Percentiles rank a stretch among this genome's conserved stretches.
Evolutionary conservation across 2,329 filamentous ascomycete genomes (phyloP).

Genomic region (Biscogniauxia sp.): DNA sequence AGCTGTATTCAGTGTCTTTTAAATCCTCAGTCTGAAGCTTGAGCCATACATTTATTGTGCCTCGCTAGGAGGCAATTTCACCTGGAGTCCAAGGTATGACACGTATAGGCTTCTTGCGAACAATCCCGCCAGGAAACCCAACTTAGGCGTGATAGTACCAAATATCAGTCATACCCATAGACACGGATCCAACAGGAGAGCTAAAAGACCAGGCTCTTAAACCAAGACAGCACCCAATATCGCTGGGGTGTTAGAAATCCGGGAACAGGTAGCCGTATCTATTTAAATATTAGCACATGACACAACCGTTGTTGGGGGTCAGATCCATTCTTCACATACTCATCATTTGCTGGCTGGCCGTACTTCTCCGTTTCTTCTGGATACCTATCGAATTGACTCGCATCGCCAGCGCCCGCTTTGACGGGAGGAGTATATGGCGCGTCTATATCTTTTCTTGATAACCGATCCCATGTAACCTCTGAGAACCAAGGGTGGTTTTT

Average conservation of each 20-base stretch:
- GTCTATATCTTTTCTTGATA: constrained; percentile 95
- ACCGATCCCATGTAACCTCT: constrained; percentile 95
- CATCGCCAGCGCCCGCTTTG: constrained; percentile 88
- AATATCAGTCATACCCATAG: background rate
- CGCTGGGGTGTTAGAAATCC: constrained; percentile 58
- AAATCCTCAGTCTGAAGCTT: background rate
- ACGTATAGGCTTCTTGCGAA: background rate
- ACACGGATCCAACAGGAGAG: background rate
- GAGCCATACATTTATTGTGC: background rate
- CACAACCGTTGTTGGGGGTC: constrained; percentile 2
- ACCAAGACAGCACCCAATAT: background rate
- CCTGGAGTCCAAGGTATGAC: background rate
- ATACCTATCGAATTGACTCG: constrained; percentile 97
- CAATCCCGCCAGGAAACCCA: background rate
- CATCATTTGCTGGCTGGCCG: constrained; percentile 73
- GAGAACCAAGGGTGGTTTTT: constrained; percentile 96
- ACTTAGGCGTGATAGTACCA: background rate
- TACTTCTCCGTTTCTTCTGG: constrained; percentile 96
- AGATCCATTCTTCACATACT: constrained; percentile 60
- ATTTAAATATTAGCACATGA: constrained; percentile 9
- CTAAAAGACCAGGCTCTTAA: background rate
- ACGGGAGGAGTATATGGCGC: constrained; percentile 97
- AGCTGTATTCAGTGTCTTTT: background rate
- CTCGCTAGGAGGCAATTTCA: background rate
- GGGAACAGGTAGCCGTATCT: constrained; percentile 74